Conservation (phyloP, 768 basidiomycete species). For the Lentinula detonsa region DNA sequence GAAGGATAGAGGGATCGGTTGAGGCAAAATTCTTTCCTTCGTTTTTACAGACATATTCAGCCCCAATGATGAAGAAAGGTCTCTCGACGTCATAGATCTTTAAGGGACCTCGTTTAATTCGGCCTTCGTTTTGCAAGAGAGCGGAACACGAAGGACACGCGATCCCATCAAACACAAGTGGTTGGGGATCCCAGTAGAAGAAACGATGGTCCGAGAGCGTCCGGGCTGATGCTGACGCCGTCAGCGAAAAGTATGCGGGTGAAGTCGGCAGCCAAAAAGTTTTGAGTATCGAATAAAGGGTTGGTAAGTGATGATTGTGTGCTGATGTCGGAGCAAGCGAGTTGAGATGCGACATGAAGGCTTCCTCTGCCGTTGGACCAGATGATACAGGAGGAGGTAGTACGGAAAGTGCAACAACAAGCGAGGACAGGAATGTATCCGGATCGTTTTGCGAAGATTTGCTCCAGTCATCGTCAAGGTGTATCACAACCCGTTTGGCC, state of each 20-base stretch:
- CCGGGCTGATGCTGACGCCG: constrained; percentile 64
- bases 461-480: constrained; percentile 55
- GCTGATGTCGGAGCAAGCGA: constrained; percentile 49
- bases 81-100: constrained; percentile 77
- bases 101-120: constrained; percentile 68
- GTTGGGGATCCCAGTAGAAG: constrained; percentile 84
- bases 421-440: constrained; percentile 47
- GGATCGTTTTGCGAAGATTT: constrained; percentile 51
- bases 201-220: constrained; percentile 72
- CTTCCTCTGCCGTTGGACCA: constrained; percentile 64
- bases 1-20: constrained; percentile 67
- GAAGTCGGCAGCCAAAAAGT: constrained; percentile 83
- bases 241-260: constrained; percentile 70
- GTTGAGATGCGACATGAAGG: constrained; percentile 71
- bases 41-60: constrained; percentile 67
- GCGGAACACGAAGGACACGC: constrained; percentile 61
- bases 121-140: constrained; percentile 60
- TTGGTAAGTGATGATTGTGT: constrained; percentile 52
- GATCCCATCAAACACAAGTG: constrained; percentile 79
- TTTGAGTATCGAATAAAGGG: constrained; percentile 70
- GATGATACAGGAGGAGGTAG: constrained; percentile 54
- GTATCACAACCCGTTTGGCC: constrained; percentile 24
- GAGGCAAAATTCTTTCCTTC: constrained; percentile 67
- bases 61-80: constrained; percentile 82
- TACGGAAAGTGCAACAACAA: constrained; percentile 52